Percentiles rank a stretch among this genome's conserved stretches.
phyloP scores from a whole-genome alignment of 768 basidiomycete genomes.

The Mycena galericulata region DNA sequence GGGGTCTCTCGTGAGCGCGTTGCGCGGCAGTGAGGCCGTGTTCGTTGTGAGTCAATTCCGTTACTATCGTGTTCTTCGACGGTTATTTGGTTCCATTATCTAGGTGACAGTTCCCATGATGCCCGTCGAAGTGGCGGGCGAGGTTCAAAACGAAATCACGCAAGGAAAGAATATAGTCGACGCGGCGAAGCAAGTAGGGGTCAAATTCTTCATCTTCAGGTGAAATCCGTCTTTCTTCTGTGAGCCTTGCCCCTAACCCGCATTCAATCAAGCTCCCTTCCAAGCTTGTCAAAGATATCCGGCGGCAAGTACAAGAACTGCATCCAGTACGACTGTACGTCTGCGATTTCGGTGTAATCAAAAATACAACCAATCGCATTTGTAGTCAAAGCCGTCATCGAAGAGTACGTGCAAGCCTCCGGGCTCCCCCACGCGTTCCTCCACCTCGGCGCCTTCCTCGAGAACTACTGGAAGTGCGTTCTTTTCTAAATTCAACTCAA shows the following conservation, averaged over 20 bases:
- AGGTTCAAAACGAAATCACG: conserved; percentile 22
- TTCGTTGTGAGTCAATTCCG: conserved; percentile 14
- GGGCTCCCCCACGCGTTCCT: conserved; percentile 27
- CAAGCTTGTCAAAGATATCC: neutral
- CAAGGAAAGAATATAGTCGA: conserved; percentile 41
- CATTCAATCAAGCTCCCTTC: neutral
- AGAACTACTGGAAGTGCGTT: conserved; percentile 21
- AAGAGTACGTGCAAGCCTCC: conserved; percentile 36
- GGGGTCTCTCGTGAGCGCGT: neutral
- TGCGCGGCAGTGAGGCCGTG: conserved; percentile 16
- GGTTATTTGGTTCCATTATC: neutral
- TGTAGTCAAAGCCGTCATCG: conserved; percentile 26
- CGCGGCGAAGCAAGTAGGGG: conserved; percentile 36
- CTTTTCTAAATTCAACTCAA: neutral
- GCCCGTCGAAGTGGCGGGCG: neutral
- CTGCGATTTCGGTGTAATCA: neutral
- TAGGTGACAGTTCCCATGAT: neutral
- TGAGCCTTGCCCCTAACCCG: neutral
- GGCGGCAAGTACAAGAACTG: conserved; percentile 14
- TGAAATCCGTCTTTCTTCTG: neutral
- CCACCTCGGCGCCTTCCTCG: conserved; percentile 16
- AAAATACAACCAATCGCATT: neutral
- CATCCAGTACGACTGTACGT: conserved; percentile 6
- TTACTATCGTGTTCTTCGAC: neutral
- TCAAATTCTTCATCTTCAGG: conserved; percentile 17